Conservation (phyloP, 331 rosid genomes). For the Spiraea crenata region DNA sequence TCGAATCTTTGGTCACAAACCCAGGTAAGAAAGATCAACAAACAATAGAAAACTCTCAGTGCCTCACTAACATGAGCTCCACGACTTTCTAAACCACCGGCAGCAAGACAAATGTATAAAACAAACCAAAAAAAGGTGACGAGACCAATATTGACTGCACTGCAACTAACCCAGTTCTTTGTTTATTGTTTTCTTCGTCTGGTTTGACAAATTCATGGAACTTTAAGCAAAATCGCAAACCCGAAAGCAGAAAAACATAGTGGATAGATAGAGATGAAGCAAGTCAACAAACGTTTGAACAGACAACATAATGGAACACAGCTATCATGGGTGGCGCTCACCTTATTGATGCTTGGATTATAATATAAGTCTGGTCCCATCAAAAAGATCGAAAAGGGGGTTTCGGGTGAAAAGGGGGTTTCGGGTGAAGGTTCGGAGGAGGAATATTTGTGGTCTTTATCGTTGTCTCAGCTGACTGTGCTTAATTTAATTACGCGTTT, state of each 20-base stretch:
- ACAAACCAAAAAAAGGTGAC: not conserved
- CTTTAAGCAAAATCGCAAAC: slow-evolving; percentile 8
- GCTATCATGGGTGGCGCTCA: slow-evolving; percentile 27
- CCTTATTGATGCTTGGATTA: not conserved
- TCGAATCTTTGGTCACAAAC: not conserved
- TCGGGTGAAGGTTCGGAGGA: slow-evolving; percentile 9
- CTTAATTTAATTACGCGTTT: slow-evolving; percentile 15
- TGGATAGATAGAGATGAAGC: not conserved
- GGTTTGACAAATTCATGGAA: slow-evolving; percentile 44
- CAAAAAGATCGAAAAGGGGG: not conserved
- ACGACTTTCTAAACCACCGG: not conserved
- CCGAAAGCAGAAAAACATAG: not conserved
- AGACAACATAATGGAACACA: slow-evolving; percentile 28
- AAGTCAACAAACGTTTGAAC: slow-evolving; percentile 16
- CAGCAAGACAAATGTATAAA: not conserved
- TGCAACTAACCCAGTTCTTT: slow-evolving; percentile 8
- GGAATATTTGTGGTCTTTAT: slow-evolving; percentile 3
- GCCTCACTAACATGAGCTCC: slow-evolving; percentile 14
- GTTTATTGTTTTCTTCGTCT: slow-evolving; percentile 1
- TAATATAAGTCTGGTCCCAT: not conserved
- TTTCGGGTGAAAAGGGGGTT: slow-evolving; percentile 10
- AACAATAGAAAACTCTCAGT: not conserved
- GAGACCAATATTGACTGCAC: slow-evolving; percentile 5
- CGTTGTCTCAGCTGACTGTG: slow-evolving; percentile 11
- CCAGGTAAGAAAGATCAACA: slow-evolving; percentile 1